Evolutionary conservation across 192 early-diverging fungal species (phyloP).

Genomic region (Coemansia sp.): DNA sequence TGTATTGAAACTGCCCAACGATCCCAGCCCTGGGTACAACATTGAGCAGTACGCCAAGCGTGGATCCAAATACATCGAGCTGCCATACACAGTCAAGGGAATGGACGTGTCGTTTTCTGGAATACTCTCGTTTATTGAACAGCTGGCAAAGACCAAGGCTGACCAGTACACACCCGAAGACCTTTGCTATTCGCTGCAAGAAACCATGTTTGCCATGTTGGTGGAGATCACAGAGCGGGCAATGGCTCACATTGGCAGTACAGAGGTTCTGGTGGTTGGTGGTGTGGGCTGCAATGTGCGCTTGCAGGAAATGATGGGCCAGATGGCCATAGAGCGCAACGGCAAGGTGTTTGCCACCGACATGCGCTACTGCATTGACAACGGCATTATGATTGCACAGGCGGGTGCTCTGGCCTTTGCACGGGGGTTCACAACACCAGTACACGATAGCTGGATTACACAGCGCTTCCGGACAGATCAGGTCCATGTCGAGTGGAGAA

Average conservation of each 20-base stretch:
- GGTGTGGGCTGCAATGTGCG: slow-evolving; percentile 96
- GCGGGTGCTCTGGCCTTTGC: slow-evolving; percentile 85
- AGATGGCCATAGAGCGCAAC: slow-evolving; percentile 86
- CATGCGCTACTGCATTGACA: slow-evolving; percentile 96
- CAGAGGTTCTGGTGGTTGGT: slow-evolving; percentile 92
- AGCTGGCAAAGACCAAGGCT: slow-evolving; percentile 62
- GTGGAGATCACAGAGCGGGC: slow-evolving; percentile 99
- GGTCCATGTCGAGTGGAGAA: slow-evolving; percentile 79
- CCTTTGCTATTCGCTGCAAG: slow-evolving; percentile 96
- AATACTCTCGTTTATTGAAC: slow-evolving; percentile 89
- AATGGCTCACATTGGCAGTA: slow-evolving; percentile 94
- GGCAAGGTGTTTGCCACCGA: slow-evolving; percentile 94
- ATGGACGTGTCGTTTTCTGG: slow-evolving; percentile 99
- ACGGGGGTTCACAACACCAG: slow-evolving; percentile 74
- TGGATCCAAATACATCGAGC: slow-evolving; percentile 79
- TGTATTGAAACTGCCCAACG: slow-evolving; percentile 88
- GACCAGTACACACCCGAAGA: slow-evolving; percentile 73
- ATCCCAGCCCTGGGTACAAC: slow-evolving; percentile 96
- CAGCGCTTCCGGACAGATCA: slow-evolving; percentile 91
- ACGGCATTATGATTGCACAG: slow-evolving; percentile 99
- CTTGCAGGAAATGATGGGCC: slow-evolving; percentile 96
- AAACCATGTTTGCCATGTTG: slow-evolving; percentile 98
- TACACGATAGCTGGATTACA: slow-evolving; percentile 88
- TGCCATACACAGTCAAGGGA: slow-evolving; percentile 97
- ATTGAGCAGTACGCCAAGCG: slow-evolving; percentile 95